Conservation (phyloP, 2,329 filamentous ascomycete species). For the Aspergillus jensenii region DNA sequence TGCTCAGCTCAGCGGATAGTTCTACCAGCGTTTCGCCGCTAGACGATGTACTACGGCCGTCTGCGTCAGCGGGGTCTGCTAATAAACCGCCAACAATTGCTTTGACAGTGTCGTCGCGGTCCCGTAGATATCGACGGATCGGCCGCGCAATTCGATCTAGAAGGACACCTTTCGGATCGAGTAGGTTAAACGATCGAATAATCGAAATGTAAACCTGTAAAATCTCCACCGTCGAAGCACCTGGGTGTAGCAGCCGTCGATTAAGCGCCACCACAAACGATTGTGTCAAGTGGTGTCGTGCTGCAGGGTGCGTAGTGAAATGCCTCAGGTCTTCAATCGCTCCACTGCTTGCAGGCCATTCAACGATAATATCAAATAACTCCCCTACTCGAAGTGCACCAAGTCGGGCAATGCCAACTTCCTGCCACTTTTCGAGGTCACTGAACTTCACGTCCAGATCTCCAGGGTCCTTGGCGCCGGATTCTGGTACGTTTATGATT, state of each 20-base stretch:
- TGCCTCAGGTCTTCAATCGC: slow-evolving; percentile 62
- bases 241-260: slow-evolving; percentile 59
- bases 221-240: slow-evolving; percentile 65
- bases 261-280: slow-evolving; percentile 56
- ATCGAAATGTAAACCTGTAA: slow-evolving; percentile 68
- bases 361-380: slow-evolving; percentile 62
- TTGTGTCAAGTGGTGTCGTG: slow-evolving; percentile 56
- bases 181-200: slow-evolving; percentile 61
- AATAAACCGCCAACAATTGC: slow-evolving; percentile 65
- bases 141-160: slow-evolving; percentile 66
- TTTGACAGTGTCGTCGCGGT: slow-evolving; percentile 64
- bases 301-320: slow-evolving; percentile 53
- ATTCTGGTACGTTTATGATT: slow-evolving; percentile 34
- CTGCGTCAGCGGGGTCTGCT: slow-evolving; percentile 50
- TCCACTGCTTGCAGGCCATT: slow-evolving; percentile 59
- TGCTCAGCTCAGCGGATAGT: slow-evolving; percentile 54
- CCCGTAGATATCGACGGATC: slow-evolving; percentile 62
- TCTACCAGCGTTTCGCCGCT: slow-evolving; percentile 49
- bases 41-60: slow-evolving; percentile 26
- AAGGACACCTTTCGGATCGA: slow-evolving; percentile 66
- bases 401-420: slow-evolving; percentile 55
- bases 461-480: slow-evolving; percentile 21
- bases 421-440: slow-evolving; percentile 55
- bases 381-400: slow-evolving; percentile 57
- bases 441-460: slow-evolving; percentile 35